These are phyloP conservation scores for Cadophora malorum DNA, from an alignment of 2,329 filamentous ascomycete genomes.

Conservation along the genomic window DNA sequence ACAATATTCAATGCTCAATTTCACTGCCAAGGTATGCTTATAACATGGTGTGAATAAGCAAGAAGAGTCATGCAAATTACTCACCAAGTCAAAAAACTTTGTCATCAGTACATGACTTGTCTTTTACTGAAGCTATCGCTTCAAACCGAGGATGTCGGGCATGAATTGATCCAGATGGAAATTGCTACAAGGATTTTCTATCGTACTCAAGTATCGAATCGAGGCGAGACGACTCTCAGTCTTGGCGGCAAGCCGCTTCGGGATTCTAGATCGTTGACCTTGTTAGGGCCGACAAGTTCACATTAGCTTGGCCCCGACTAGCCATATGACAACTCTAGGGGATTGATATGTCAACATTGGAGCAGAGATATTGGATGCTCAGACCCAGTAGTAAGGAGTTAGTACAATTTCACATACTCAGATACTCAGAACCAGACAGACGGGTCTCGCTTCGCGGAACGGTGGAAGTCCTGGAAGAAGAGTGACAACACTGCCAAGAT, in stretches of 20 bases:
- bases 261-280: neutral
- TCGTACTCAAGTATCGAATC: neutral
- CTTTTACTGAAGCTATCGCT: neutral
- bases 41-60: too few relatives aligned
- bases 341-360: neutral
- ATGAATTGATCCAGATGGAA: neutral
- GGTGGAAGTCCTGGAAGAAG: neutral
- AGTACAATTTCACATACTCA: too few relatives aligned
- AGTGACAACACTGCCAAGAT: constrained; percentile 3
- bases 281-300: too few relatives aligned
- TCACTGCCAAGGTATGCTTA: too few relatives aligned
- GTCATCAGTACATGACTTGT: too few relatives aligned
- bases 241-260: neutral
- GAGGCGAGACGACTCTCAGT: neutral
- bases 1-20: too few relatives aligned
- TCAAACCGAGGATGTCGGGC: neutral
- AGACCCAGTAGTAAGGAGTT: neutral
- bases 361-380: neutral
- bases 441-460: neutral
- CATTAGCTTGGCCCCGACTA: too few relatives aligned
- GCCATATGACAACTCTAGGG: neutral
- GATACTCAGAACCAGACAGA: neutral
- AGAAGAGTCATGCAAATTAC: too few relatives aligned
- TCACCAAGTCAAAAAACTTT: too few relatives aligned
- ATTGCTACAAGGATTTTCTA: neutral